These are phyloP conservation scores for Pyrrhoderma noxium DNA, from an alignment of 1,284 basidiomycete genomes.

Conservation along the genomic window DNA sequence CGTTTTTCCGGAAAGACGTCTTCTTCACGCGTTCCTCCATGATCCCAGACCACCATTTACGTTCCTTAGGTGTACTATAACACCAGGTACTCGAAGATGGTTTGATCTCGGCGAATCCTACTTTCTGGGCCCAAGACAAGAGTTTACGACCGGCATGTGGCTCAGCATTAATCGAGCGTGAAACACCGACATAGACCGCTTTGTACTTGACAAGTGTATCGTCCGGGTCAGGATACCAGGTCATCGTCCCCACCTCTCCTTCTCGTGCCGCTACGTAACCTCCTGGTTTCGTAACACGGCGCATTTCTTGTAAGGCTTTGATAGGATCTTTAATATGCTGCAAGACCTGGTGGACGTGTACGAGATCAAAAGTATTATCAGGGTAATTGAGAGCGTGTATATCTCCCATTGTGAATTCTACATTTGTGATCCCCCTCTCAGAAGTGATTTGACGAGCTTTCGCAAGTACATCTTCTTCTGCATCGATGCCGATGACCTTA, in stretches of 20 bases:
- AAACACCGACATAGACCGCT: conserved; percentile 23
- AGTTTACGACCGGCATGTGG: conserved; percentile 27
- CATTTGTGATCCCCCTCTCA: conserved; percentile 26
- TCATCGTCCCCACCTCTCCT: conserved; percentile 25
- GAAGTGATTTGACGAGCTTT: conserved; percentile 27
- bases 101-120: conserved; percentile 27
- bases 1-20: conserved; percentile 27
- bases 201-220: conserved; percentile 23
- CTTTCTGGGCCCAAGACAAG: conserved; percentile 27
- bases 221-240: conserved; percentile 29
- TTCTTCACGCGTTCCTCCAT: conserved; percentile 30
- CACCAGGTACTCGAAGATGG: conserved; percentile 29
- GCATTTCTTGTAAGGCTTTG: conserved; percentile 35
- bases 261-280: conserved; percentile 38
- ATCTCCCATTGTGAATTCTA: conserved; percentile 30
- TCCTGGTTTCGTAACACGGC: conserved; percentile 34
- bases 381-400: conserved; percentile 28
- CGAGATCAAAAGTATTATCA: conserved; percentile 36
- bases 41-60: conserved; percentile 29
- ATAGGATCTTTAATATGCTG: conserved; percentile 37
- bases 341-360: conserved; percentile 40
- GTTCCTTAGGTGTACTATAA: conserved; percentile 29
- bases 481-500: conserved; percentile 35
- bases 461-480: conserved; percentile 25
- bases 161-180: conserved; percentile 26